phyloP scores from a whole-genome alignment of 352 stramenopile species.

The Phytophthora foliorum region DNA sequence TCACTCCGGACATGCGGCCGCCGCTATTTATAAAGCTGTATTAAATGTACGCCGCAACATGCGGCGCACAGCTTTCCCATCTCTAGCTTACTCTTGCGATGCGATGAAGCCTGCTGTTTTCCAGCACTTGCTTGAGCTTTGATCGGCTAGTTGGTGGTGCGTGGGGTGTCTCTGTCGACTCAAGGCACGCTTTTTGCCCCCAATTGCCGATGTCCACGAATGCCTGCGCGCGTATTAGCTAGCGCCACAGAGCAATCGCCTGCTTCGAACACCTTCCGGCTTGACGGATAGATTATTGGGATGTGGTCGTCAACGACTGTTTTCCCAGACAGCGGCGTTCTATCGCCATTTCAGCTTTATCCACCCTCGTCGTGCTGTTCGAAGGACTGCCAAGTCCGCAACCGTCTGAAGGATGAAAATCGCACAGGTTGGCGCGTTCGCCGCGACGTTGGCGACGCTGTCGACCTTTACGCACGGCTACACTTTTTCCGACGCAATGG shows the following conservation, averaged over 20 bases:
- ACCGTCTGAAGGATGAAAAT: conserved; percentile 32
- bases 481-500: conserved; percentile 21
- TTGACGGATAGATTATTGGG: conserved; percentile 21
- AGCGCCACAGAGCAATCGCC: conserved; percentile 13
- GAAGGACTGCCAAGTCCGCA: background rate
- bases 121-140: conserved; percentile 19
- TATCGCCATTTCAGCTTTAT: conserved; percentile 33
- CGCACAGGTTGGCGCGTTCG: conserved; percentile 12
- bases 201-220: conserved; percentile 32
- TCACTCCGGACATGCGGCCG: too few species aligned
- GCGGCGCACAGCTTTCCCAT: conserved; percentile 28
- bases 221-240: conserved; percentile 10
- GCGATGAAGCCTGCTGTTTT: conserved; percentile 36
- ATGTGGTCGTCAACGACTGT: conserved; percentile 16
- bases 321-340: conserved; percentile 16
- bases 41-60: too few species aligned
- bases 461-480: conserved; percentile 23
- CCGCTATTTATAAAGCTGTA: too few species aligned
- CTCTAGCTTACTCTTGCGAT: conserved; percentile 26
- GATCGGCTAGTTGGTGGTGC: conserved; percentile 26
- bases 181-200: conserved; percentile 8
- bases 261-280: conserved; percentile 12
- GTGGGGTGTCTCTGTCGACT: conserved; percentile 11
- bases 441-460: conserved; percentile 18
- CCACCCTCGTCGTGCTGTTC: conserved; percentile 2